phyloP scores from a whole-genome alignment of 129 eudicot genomes.

The Escallonia herrerae region DNA sequence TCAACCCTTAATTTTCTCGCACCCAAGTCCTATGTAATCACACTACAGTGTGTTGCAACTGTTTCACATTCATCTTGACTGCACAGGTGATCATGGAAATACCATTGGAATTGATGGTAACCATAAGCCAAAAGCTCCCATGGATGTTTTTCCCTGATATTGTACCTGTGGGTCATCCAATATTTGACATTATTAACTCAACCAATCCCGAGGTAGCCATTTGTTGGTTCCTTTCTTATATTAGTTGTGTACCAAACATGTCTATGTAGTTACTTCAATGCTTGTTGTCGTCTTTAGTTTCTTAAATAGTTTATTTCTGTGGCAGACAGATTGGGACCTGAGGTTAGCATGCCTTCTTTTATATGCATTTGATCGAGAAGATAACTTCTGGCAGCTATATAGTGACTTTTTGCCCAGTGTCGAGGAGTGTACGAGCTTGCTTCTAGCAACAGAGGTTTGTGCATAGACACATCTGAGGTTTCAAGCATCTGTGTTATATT shows the following conservation, averaged over 20 bases:
- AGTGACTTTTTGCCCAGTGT: slow-evolving; percentile 90
- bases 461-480: background rate
- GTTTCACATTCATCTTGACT: slow-evolving; percentile 7
- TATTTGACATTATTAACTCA: slow-evolving; percentile 90
- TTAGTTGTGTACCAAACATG: too few species aligned
- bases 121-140: slow-evolving; percentile 84
- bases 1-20: too few species aligned
- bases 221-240: background rate
- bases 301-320: slow-evolving; percentile 16
- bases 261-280: too few species aligned
- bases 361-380: slow-evolving; percentile 79
- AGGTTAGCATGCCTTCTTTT: slow-evolving; percentile 93
- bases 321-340: slow-evolving; percentile 95
- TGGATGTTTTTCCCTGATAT: slow-evolving; percentile 99
- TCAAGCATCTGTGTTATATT: background rate
- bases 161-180: slow-evolving; percentile 90
- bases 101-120: slow-evolving; percentile 88
- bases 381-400: slow-evolving; percentile 94
- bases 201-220: slow-evolving; percentile 76
- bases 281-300: slow-evolving; percentile 5
- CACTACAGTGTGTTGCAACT: background rate
- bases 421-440: slow-evolving; percentile 87
- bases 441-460: slow-evolving; percentile 89
- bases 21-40: background rate
- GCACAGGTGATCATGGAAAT: slow-evolving; percentile 91